Evolutionary conservation across 2,329 filamentous ascomycete genomes (phyloP).

Genomic region (Acephala macrosclerotiorum): DNA sequence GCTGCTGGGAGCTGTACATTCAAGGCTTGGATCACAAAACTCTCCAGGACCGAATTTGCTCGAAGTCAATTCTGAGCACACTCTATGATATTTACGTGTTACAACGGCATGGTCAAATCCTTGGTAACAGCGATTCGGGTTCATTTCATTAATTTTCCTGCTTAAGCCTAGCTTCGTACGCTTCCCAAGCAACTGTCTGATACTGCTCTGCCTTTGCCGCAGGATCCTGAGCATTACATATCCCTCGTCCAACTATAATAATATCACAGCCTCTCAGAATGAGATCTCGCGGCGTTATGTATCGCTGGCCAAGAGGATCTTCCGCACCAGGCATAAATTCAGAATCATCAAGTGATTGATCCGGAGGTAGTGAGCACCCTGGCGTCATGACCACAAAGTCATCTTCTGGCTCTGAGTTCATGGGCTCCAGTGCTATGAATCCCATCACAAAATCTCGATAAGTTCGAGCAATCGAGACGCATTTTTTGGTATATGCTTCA

Average conservation of each 20-base stretch:
- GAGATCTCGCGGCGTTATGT: neutral
- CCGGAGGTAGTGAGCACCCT: neutral
- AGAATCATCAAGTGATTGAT: too few relatives aligned
- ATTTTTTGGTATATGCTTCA: neutral
- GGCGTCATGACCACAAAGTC: neutral
- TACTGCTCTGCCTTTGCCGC: neutral
- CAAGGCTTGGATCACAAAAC: too few relatives aligned
- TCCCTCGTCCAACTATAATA: neutral
- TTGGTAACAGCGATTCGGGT: neutral
- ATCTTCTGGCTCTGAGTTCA: neutral
- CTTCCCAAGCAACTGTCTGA: too few relatives aligned
- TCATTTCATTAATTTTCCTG: neutral
- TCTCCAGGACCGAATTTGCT: too few relatives aligned
- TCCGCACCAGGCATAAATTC: neutral
- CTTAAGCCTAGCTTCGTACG: neutral
- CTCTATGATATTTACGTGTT: too few relatives aligned
- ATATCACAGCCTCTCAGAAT: neutral
- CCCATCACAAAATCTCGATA: neutral
- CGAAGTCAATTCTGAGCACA: too few relatives aligned
- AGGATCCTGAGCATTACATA: neutral
- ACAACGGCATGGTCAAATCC: too few relatives aligned
- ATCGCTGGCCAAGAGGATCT: neutral
- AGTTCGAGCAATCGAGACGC: neutral
- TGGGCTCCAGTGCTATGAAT: neutral
- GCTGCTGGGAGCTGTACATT: too few relatives aligned